Evolutionary conservation across 768 basidiomycete species (phyloP).

Genomic region (Tylopilus felleus): DNA sequence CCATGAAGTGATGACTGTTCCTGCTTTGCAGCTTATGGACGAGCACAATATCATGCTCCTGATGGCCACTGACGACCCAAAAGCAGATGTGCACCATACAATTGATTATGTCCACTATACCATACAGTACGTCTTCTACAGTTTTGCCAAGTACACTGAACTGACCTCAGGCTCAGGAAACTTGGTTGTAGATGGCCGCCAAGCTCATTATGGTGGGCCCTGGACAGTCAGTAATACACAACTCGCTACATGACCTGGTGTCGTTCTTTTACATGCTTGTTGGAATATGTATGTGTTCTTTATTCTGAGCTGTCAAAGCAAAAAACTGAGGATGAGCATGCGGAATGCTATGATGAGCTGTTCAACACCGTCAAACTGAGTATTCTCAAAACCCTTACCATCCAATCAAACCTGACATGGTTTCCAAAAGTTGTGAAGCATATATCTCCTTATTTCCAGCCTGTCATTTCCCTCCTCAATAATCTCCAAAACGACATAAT

Average conservation of each 20-base stretch:
- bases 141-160: neutral
- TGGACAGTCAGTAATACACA: constrained; percentile 1
- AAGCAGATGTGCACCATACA: neutral
- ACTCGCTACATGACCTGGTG: neutral
- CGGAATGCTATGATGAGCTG: constrained; percentile 3
- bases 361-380: constrained; percentile 5
- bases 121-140: neutral
- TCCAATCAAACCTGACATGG: neutral
- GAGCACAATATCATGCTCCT: neutral
- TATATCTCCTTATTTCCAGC: neutral
- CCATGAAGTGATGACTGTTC: no score
- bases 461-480: neutral
- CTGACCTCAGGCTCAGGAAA: neutral
- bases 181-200: constrained; percentile 2
- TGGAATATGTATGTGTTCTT: constrained; percentile 2
- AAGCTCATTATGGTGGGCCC: constrained; percentile 4
- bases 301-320: neutral
- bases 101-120: neutral
- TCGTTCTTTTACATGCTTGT: neutral
- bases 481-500: neutral
- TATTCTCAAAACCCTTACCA: neutral
- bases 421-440: neutral
- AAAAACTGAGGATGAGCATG: neutral
- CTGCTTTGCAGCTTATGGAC: neutral
- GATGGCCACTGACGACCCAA: neutral